Evolutionary conservation across 75 land plant species (phyloP).

Genomic region (Sequoia sempervirens): DNA sequence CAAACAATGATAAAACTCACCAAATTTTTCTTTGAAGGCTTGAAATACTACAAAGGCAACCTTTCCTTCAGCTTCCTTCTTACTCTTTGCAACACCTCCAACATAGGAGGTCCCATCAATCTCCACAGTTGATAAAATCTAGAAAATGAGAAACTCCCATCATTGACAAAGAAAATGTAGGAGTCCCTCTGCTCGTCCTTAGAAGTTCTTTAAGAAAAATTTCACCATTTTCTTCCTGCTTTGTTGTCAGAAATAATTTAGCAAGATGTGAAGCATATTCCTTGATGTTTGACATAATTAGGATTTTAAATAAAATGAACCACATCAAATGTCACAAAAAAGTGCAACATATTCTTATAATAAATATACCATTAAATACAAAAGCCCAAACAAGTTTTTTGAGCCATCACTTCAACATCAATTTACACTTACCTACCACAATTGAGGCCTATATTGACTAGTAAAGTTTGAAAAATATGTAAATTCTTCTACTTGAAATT

Average conservation of each 20-base stretch:
- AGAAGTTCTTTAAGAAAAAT: not conserved
- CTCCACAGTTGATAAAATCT: conserved; percentile 11
- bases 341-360: not conserved
- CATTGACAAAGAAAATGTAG: conserved; percentile 4
- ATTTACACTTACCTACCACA: not conserved
- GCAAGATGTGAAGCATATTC: not conserved
- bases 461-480: not conserved
- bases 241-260: not conserved
- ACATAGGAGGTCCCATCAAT: conserved; percentile 11
- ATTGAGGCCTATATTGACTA: not conserved
- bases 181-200: not conserved
- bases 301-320: not conserved
- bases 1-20: not conserved
- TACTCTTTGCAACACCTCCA: conserved; percentile 15
- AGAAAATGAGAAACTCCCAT: conserved; percentile 5
- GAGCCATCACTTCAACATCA: not conserved
- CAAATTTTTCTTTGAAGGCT: conserved; percentile 8
- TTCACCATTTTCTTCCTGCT: not conserved
- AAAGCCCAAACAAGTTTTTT: not conserved
- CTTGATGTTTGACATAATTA: not conserved
- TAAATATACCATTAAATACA: not conserved
- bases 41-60: conserved; percentile 4
- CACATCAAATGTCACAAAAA: not conserved
- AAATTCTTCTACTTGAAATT: no score
- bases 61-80: conserved; percentile 17